phyloP scores from a whole-genome alignment of 2,329 filamentous ascomycete genomes.

The Fusarium pseudocircinatum region DNA sequence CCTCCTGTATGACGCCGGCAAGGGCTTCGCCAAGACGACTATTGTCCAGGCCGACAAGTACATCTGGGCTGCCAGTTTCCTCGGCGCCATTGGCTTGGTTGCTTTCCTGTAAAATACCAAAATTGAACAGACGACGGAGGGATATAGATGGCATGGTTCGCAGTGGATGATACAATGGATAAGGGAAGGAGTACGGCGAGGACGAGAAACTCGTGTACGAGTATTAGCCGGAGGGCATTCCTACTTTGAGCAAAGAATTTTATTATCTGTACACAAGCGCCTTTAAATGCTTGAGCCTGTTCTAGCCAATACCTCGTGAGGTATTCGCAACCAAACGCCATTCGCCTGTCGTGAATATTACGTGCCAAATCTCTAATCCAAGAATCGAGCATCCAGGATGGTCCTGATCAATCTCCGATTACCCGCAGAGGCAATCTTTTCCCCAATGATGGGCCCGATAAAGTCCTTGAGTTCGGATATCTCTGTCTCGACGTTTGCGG shows the following conservation, averaged over 20 bases:
- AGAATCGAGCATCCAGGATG: constrained; percentile 64
- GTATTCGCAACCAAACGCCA: constrained; percentile 40
- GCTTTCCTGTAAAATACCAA: constrained; percentile 56
- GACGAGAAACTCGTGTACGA: constrained; percentile 32
- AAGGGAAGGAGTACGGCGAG: constrained; percentile 11
- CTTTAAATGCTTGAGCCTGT: constrained; percentile 19
- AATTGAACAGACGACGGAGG: not conserved
- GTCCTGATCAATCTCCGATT: constrained; percentile 60
- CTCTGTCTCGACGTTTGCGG: constrained; percentile 49
- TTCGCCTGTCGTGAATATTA: constrained; percentile 31
- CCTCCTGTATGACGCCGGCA: constrained; percentile 61
- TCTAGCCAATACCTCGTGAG: constrained; percentile 29
- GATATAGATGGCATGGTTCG: not conserved
- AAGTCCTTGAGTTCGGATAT: constrained; percentile 62
- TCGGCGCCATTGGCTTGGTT: constrained; percentile 56
- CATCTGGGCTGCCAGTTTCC: constrained; percentile 59
- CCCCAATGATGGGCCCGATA: constrained; percentile 64
- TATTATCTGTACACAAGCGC: constrained; percentile 36
- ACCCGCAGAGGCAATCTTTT: constrained; percentile 56
- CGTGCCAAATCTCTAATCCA: constrained; percentile 51
- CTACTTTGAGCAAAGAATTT: constrained; percentile 38
- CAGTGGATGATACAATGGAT: constrained; percentile 30
- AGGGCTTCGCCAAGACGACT: constrained; percentile 60
- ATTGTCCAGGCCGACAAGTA: constrained; percentile 58
- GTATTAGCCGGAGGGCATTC: constrained; percentile 33